Evolutionary conservation across 371 early-diverging fungal genomes (phyloP).

Genomic region (Mucor piriformis): DNA sequence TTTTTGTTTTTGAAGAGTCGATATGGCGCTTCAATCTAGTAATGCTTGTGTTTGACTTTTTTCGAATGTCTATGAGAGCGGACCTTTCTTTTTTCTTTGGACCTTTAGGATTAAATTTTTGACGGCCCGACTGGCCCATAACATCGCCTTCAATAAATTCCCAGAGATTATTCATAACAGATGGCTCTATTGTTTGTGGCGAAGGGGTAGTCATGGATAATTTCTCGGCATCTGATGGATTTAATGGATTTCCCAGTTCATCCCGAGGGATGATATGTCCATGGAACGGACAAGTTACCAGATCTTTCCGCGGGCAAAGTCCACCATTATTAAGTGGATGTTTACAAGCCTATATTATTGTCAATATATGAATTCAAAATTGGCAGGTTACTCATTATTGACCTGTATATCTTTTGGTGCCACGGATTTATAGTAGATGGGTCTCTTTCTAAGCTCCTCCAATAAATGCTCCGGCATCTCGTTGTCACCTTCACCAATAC

Average conservation of each 20-base stretch:
- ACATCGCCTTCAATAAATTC: constrained; percentile 62
- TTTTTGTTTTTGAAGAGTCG: constrained; percentile 25
- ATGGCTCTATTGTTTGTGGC: neutral
- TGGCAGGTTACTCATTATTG: neutral
- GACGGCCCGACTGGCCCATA: constrained; percentile 47
- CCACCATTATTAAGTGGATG: constrained; percentile 68
- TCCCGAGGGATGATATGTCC: constrained; percentile 71
- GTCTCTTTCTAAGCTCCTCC: constrained; percentile 54
- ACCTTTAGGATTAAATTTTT: constrained; percentile 31
- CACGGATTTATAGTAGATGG: constrained; percentile 49
- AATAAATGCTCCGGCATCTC: constrained; percentile 58
- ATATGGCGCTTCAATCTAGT: constrained; percentile 48
- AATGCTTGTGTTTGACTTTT: constrained; percentile 49
- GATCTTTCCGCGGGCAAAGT: constrained; percentile 70
- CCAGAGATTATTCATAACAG: constrained; percentile 45
- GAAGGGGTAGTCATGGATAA: neutral
- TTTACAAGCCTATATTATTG: constrained; percentile 53
- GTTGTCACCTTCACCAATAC: constrained; percentile 65
- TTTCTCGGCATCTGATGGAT: neutral
- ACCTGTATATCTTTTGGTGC: constrained; percentile 49
- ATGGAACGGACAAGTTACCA: constrained; percentile 75
- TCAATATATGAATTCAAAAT: neutral
- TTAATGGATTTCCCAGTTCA: constrained; percentile 48
- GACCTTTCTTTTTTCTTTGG: constrained; percentile 19
- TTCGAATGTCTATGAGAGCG: constrained; percentile 56